Evolutionary conservation across 1,284 basidiomycete genomes (phyloP).

Genomic region (Rhizopogon hawkerae): DNA sequence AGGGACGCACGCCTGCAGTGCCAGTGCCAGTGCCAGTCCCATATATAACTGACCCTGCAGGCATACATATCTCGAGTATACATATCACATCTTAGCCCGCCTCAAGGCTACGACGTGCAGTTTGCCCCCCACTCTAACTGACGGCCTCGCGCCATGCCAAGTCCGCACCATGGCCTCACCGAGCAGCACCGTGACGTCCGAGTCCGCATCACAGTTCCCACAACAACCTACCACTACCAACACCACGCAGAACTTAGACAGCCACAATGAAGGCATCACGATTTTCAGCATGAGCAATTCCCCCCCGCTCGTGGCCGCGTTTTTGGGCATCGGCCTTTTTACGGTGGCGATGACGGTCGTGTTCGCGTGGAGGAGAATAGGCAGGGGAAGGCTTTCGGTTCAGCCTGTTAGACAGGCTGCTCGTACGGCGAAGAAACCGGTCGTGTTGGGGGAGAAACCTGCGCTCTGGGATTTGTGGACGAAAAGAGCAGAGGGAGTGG

Average conservation of each 20-base stretch:
- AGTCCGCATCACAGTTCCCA: not conserved
- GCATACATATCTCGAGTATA: not conserved
- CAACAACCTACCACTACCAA: slow-evolving; percentile 8
- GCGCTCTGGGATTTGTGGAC: slow-evolving; percentile 37
- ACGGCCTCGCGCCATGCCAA: slow-evolving; percentile 12
- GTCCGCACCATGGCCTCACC: slow-evolving; percentile 15
- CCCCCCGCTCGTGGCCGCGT: slow-evolving; percentile 42
- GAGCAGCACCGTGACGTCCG: not conserved
- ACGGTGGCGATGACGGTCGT: slow-evolving; percentile 32
- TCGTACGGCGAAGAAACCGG: not conserved
- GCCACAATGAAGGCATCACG: not conserved
- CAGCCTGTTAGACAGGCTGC: slow-evolving; percentile 1
- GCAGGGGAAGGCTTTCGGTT: slow-evolving; percentile 15
- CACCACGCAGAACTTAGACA: not conserved
- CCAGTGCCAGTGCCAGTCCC: not conserved
- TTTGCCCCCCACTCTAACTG: not conserved
- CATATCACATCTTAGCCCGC: slow-evolving; percentile 3
- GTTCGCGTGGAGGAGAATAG: slow-evolving; percentile 35
- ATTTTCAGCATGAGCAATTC: slow-evolving; percentile 28
- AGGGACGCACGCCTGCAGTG: not conserved
- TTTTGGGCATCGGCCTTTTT: slow-evolving; percentile 44
- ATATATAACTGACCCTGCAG: slow-evolving; percentile 11
- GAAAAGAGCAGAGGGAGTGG: slow-evolving; percentile 1
- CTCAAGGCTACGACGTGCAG: slow-evolving; percentile 7
- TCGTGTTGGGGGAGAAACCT: slow-evolving; percentile 24